Percentiles rank a stretch among this genome's conserved stretches.
Conservation (phyloP, 106 monocot species). For the Dioscorea dumetorum region DNA sequence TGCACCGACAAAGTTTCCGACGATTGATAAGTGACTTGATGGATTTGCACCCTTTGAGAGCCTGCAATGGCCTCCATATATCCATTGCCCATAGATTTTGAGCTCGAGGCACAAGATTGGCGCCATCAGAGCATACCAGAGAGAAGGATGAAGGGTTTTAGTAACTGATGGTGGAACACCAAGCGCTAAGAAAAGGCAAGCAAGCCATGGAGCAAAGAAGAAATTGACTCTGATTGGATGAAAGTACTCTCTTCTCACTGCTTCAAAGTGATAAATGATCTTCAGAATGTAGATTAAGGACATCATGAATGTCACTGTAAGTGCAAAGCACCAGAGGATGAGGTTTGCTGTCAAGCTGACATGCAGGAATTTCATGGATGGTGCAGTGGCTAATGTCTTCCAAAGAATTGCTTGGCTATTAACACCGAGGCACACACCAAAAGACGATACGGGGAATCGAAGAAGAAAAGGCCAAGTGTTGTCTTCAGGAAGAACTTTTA, state of each 20-base stretch:
- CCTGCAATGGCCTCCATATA: conserved; percentile 10
- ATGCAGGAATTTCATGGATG: conserved; percentile 12
- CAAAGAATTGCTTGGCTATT: conserved; percentile 14
- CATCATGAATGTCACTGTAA: conserved; percentile 1
- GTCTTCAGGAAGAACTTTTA: conserved; percentile 3
- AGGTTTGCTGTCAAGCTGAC: conserved; percentile 12
- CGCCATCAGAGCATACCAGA: conserved; percentile 14
- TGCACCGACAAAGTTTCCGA: conserved; percentile 5
- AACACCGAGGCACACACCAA: conserved; percentile 10
- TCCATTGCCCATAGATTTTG: conserved; percentile 21
- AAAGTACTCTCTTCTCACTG: conserved; percentile 15
- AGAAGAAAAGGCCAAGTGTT: conserved; percentile 13
- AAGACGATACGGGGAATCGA: conserved; percentile 5
- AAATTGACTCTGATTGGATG: conserved; percentile 23
- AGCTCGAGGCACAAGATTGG: conserved; percentile 19
- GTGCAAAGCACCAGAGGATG: conserved; percentile 18
- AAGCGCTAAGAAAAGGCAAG: conserved; percentile 18
- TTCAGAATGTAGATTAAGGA: conserved; percentile 13
- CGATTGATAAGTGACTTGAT: conserved; percentile 1
- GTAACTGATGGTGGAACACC: conserved; percentile 12
- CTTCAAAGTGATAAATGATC: conserved; percentile 22
- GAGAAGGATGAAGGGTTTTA: background rate
- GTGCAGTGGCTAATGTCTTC: conserved; percentile 6
- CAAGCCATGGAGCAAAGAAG: conserved; percentile 30
- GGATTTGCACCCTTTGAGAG: conserved; percentile 19